A percentile compares a stretch with the other conserved stretches of the same genome.
Evolutionary conservation across 768 basidiomycete genomes (phyloP).

Genomic region (Hygrocybe punicea): DNA sequence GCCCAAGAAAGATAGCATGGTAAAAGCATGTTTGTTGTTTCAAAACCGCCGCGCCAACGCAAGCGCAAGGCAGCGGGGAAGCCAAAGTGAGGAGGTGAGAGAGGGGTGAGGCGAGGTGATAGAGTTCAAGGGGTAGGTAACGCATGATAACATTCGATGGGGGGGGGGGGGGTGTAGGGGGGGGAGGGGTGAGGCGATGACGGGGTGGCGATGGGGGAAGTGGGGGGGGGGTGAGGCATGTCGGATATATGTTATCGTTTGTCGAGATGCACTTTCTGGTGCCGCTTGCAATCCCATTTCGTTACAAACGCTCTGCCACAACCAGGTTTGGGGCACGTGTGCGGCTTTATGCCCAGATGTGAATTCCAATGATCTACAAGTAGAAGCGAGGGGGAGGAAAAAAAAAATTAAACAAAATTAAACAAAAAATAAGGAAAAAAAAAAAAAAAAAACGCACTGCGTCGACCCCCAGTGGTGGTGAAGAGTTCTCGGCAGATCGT

Average conservation of each 20-base stretch:
- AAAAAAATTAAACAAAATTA: no score
- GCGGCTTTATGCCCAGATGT: slow-evolving; percentile 13
- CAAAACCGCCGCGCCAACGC: no score
- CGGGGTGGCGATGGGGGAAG: background rate
- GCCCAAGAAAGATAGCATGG: no score
- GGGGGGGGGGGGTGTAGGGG: background rate
- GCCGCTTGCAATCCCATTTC: background rate
- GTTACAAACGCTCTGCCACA: slow-evolving; percentile 1
- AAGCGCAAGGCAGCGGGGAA: no score
- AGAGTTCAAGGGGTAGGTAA: no score
- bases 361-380: slow-evolving; percentile 15
- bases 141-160: no score
- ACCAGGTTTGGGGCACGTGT: slow-evolving; percentile 3
- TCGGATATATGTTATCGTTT: background rate
- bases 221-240: background rate
- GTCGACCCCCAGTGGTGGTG: background rate
- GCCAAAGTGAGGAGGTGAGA: no score
- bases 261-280: background rate
- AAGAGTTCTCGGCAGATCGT: background rate
- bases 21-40: no score
- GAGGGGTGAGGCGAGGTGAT: no score
- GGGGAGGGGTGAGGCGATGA: background rate
- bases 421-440: no score
- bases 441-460: background rate
- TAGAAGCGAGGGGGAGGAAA: background rate